Evolutionary conservation across 2,329 filamentous ascomycete genomes (phyloP).

Genomic region (Exophiala lecanii-corni): DNA sequence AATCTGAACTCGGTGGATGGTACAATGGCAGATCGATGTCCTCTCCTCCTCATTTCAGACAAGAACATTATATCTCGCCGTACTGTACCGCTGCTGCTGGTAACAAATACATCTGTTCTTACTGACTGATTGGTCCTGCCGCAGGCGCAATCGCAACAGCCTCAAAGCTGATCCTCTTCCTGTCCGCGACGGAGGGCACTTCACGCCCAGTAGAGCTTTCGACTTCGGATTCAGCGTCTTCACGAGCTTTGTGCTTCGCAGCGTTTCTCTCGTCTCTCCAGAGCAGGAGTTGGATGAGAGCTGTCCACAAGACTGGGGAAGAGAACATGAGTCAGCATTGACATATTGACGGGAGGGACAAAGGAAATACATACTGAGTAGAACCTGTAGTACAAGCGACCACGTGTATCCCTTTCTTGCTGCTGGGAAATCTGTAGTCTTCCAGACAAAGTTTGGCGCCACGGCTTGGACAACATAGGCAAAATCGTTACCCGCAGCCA

Average conservation of each 20-base stretch:
- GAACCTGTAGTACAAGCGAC: conserved; percentile 33
- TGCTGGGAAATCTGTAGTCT: conserved; percentile 37
- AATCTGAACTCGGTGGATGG: too few relatives aligned
- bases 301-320: conserved; percentile 28
- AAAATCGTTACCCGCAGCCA: conserved; percentile 32
- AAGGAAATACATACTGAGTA: conserved; percentile 31
- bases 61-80: neutral
- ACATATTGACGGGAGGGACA: neutral
- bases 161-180: conserved; percentile 9
- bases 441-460: conserved; percentile 41
- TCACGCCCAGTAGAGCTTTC: neutral
- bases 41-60: too few relatives aligned
- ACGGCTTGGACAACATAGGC: conserved; percentile 35
- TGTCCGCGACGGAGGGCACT: conserved; percentile 5
- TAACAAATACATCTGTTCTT: neutral
- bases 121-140: conserved; percentile 12
- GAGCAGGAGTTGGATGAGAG: conserved; percentile 30
- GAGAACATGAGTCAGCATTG: neutral
- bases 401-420: conserved; percentile 37
- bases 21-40: too few relatives aligned
- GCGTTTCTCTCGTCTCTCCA: conserved; percentile 9
- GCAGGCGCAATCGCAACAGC: conserved; percentile 10
- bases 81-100: neutral
- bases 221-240: conserved; percentile 7
- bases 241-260: conserved; percentile 1